Conservation (phyloP, 1,139 yeast species). For the Lodderomyces oxycetoniae region DNA sequence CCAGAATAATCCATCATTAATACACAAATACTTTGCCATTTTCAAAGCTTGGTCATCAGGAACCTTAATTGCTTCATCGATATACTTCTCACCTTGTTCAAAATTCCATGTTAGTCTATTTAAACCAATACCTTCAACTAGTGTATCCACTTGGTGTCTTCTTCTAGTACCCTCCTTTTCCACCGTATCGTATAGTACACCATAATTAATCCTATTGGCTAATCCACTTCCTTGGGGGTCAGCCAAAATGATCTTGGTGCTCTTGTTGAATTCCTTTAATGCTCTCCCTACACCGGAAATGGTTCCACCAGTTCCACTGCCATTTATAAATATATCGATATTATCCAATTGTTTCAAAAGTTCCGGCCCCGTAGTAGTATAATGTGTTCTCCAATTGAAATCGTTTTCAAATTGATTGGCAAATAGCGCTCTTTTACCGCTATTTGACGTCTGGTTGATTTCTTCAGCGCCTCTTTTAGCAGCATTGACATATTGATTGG, state of each 20-base stretch:
- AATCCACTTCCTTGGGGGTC: constrained; percentile 97
- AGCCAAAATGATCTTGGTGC: constrained; percentile 56
- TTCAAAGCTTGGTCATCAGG: constrained; percentile 72
- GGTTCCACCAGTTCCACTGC: constrained; percentile 74
- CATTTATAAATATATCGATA: constrained; percentile 77
- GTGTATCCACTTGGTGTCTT: constrained; percentile 92
- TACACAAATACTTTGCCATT: constrained; percentile 82
- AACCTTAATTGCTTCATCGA: constrained; percentile 79
- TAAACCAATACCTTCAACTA: constrained; percentile 90
- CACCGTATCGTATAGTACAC: constrained; percentile 87
- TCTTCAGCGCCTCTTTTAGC: constrained; percentile 64
- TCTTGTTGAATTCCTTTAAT: constrained; percentile 48
- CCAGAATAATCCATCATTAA: constrained; percentile 82
- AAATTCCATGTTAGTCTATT: constrained; percentile 84
- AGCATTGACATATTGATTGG: constrained; percentile 85
- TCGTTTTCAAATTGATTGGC: constrained; percentile 97
- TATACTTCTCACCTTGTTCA: constrained; percentile 58
- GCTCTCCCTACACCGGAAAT: constrained; percentile 81
- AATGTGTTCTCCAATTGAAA: constrained; percentile 84
- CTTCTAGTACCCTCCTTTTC: constrained; percentile 93
- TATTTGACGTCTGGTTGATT: constrained; percentile 38
- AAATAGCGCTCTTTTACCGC: constrained; percentile 58
- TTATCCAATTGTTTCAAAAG: constrained; percentile 63
- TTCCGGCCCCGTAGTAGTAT: constrained; percentile 84
- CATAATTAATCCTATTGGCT: constrained; percentile 75